Conservation (phyloP, 441 rosid species). For the Pelargonium myrrhifolium region DNA sequence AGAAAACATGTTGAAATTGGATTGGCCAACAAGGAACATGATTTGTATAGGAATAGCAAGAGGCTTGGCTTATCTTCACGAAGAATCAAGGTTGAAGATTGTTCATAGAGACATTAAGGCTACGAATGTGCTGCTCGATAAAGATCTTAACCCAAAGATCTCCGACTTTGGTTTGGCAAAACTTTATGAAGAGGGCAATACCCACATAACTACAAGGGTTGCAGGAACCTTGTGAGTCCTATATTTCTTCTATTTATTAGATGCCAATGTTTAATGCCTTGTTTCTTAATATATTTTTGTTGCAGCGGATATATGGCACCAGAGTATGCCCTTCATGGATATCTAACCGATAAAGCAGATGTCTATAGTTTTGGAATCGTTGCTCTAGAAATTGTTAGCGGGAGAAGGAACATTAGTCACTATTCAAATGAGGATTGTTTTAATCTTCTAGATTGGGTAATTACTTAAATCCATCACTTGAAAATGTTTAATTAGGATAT, state of each 20-base stretch:
- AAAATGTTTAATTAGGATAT: no score
- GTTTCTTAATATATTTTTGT: neutral
- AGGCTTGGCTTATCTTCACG: no score
- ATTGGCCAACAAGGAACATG: constrained; percentile 37
- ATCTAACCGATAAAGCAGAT: constrained; percentile 44
- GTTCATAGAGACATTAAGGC: no score
- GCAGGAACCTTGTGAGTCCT: constrained; percentile 37
- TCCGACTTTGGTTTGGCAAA: constrained; percentile 73
- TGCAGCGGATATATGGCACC: constrained; percentile 53
- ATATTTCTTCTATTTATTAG: no score
- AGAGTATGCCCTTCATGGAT: constrained; percentile 41
- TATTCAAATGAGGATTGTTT: constrained; percentile 22
- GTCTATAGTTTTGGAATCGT: constrained; percentile 45
- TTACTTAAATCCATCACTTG: neutral
- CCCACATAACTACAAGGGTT: constrained; percentile 47
- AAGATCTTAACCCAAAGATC: constrained; percentile 31
- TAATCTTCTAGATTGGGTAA: constrained; percentile 46
- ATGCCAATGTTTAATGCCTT: neutral
- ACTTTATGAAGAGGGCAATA: constrained; percentile 56
- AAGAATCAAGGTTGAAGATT: no score
- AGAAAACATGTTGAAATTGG: constrained; percentile 24
- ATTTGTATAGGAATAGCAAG: constrained; percentile 29
- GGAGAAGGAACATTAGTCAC: constrained; percentile 29
- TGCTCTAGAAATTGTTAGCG: constrained; percentile 37
- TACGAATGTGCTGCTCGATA: constrained; percentile 45